A percentile compares a stretch with the other conserved stretches of the same genome.
Evolutionary conservation across 164 flowering plant species (phyloP).

Genomic region (Vitis labrusca): DNA sequence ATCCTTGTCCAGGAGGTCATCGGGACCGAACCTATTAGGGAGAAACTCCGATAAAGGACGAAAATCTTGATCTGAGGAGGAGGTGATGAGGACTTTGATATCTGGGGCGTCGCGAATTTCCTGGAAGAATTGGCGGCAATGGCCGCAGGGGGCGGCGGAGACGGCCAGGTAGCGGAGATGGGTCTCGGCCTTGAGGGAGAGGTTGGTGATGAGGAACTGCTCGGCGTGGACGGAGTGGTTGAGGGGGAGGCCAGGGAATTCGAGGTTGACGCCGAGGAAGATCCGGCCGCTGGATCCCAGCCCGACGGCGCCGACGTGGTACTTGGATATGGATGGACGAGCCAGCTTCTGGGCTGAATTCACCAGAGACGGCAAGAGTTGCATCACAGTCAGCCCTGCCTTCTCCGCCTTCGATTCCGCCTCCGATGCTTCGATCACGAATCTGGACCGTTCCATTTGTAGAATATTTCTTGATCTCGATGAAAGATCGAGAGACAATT

Average conservation of each 20-base stretch:
- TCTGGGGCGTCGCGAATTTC: slow-evolving; percentile 61
- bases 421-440: slow-evolving; percentile 60
- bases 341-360: slow-evolving; percentile 60
- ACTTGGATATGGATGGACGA: slow-evolving; percentile 84
- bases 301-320: slow-evolving; percentile 75
- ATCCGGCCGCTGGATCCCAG: slow-evolving; percentile 72
- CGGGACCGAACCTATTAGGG: slow-evolving; percentile 73
- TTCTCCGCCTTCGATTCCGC: slow-evolving; percentile 51
- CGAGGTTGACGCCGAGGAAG: slow-evolving; percentile 84
- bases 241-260: slow-evolving; percentile 83
- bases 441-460: slow-evolving; percentile 43
- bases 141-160: slow-evolving; percentile 94
- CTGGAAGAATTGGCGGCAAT: slow-evolving; percentile 95
- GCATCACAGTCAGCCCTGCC: slow-evolving; percentile 33
- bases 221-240: slow-evolving; percentile 94
- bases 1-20: slow-evolving; percentile 52
- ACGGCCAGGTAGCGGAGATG: slow-evolving; percentile 58
- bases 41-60: slow-evolving; percentile 41
- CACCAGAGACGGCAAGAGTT: slow-evolving; percentile 67
- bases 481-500: too few species aligned
- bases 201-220: slow-evolving; percentile 78
- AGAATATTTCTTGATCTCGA: neutral
- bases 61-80: slow-evolving; percentile 17
- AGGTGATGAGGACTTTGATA: slow-evolving; percentile 47
- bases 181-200: slow-evolving; percentile 49